Evolutionary conservation across 768 basidiomycete species (phyloP).

Genomic region (Amanita exitialis): DNA sequence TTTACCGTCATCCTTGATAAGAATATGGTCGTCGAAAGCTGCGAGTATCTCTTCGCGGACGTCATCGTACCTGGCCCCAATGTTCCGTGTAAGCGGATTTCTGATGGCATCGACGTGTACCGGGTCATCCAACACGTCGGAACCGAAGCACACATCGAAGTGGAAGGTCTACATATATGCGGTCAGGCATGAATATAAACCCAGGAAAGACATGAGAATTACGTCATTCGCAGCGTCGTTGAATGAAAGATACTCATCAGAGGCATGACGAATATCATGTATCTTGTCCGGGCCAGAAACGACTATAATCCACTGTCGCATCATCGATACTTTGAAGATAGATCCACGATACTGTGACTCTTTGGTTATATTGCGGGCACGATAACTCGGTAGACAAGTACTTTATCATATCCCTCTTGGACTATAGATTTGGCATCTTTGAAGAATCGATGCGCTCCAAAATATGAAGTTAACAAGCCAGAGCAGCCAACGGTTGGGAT

Average conservation of each 20-base stretch:
- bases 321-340: conserved; percentile 15
- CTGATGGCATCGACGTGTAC: too few relatives aligned
- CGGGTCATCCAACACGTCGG: conserved; percentile 1
- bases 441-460: too few relatives aligned
- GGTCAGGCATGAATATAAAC: not conserved
- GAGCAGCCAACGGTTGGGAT: not conserved
- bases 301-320: too few relatives aligned
- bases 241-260: conserved; percentile 34
- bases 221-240: conserved; percentile 22
- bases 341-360: not conserved
- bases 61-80: too few relatives aligned
- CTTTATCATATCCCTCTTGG: too few relatives aligned
- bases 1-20: too few relatives aligned
- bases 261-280: conserved; percentile 34
- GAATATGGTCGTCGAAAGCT: too few relatives aligned
- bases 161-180: conserved; percentile 16
- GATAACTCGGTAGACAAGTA: too few relatives aligned
- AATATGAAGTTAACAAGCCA: not conserved
- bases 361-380: too few relatives aligned
- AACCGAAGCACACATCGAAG: conserved; percentile 24
- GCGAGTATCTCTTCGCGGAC: too few relatives aligned
- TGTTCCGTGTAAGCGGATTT: too few relatives aligned
- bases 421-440: too few relatives aligned
- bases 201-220: not conserved
- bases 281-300: conserved; percentile 26